Percentiles rank a stretch among this genome's conserved stretches.
These are phyloP conservation scores for Apiotrichum domesticum DNA, from an alignment of 1,284 basidiomycete species.

Conservation along the genomic window DNA sequence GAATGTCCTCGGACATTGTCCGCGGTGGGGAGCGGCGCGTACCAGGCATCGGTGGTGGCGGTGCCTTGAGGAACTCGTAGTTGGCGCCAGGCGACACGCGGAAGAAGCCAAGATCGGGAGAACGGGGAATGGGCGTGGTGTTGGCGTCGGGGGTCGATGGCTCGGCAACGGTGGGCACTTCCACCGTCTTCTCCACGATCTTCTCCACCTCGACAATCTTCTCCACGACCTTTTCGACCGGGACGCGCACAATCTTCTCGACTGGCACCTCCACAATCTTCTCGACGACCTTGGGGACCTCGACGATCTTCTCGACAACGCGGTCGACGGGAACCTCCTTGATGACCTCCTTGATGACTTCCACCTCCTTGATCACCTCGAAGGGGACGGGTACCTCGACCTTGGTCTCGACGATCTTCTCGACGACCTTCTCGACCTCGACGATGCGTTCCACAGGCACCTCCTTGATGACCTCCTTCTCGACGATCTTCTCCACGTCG, in stretches of 20 bases:
- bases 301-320: slow-evolving; percentile 33
- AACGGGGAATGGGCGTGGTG: slow-evolving; percentile 8
- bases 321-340: no score
- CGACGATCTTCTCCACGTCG: slow-evolving; percentile 41
- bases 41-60: slow-evolving; percentile 26
- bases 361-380: no score
- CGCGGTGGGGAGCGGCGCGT: slow-evolving; percentile 4
- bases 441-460: slow-evolving; percentile 20
- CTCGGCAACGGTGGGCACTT: slow-evolving; percentile 18
- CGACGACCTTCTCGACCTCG: slow-evolving; percentile 28
- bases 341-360: no score
- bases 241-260: slow-evolving; percentile 34
- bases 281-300: slow-evolving; percentile 16
- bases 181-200: slow-evolving; percentile 28
- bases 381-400: slow-evolving; percentile 22
- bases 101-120: slow-evolving; percentile 42
- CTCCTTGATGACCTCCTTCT: slow-evolving; percentile 40
- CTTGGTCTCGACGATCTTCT: slow-evolving; percentile 44
- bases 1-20: slow-evolving; percentile 11
- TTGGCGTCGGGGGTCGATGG: neutral
- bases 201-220: slow-evolving; percentile 5
- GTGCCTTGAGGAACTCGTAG: slow-evolving; percentile 48
- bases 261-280: slow-evolving; percentile 29
- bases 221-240: slow-evolving; percentile 19
- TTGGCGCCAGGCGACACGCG: slow-evolving; percentile 37